These are phyloP conservation scores for Styphnolobium japonicum DNA, from an alignment of 306 rosid genomes.

Conservation along the genomic window DNA sequence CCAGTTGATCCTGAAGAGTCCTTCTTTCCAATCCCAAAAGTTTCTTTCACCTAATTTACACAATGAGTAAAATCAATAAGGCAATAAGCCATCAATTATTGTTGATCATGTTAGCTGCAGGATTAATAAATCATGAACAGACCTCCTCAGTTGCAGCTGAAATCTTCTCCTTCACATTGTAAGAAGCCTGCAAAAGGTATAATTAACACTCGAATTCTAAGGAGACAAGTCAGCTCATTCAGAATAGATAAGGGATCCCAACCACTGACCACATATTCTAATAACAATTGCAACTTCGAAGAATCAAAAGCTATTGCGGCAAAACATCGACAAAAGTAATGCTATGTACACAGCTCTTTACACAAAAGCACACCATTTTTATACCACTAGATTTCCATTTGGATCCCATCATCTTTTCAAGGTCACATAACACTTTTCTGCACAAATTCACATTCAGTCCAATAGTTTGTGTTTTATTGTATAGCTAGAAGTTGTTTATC, in stretches of 20 bases:
- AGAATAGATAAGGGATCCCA: background rate
- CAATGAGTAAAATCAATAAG: constrained; percentile 14
- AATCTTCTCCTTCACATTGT: constrained; percentile 78
- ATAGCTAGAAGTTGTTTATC: background rate
- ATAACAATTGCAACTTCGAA: background rate
- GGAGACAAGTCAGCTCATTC: constrained; percentile 4
- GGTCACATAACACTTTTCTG: background rate
- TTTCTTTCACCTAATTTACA: constrained; percentile 68
- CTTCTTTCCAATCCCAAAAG: constrained; percentile 67
- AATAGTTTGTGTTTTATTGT: background rate
- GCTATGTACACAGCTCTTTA: background rate
- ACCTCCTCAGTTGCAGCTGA: constrained; percentile 90
- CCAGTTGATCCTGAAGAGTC: constrained; percentile 52
- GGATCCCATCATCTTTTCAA: too few relatives aligned
- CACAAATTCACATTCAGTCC: constrained; percentile 6
- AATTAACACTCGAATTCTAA: constrained; percentile 9
- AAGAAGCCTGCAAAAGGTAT: constrained; percentile 60
- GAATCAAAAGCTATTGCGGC: constrained; percentile 6
- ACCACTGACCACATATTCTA: too few relatives aligned
- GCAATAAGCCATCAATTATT: background rate
- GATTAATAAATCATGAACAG: constrained; percentile 24
- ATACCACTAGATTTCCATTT: background rate
- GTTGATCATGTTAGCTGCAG: background rate
- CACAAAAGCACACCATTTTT: background rate
- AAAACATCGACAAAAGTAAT: background rate